Evolutionary conservation across 2,329 filamentous ascomycete species (phyloP).

Genomic region (Daldinia sp.): DNA sequence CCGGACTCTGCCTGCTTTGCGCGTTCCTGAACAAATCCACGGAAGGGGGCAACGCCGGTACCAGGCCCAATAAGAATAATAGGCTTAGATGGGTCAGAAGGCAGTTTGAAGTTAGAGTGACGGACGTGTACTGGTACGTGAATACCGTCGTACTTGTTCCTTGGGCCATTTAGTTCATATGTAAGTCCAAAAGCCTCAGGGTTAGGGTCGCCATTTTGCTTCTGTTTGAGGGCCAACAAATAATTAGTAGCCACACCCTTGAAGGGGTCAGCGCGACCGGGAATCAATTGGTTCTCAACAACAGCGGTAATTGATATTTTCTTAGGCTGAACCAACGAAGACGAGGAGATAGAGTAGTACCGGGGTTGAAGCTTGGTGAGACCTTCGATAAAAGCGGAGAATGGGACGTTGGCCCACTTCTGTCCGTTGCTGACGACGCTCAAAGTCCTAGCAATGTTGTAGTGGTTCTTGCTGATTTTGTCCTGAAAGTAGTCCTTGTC

Average conservation of each 20-base stretch:
- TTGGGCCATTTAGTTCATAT: constrained; percentile 86
- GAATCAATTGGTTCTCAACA: constrained; percentile 82
- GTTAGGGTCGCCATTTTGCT: constrained; percentile 87
- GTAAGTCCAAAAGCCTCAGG: constrained; percentile 85
- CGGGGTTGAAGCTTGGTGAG: constrained; percentile 94
- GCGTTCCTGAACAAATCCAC: constrained; percentile 93
- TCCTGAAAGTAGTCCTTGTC: constrained; percentile 97
- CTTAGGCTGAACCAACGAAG: constrained; percentile 90
- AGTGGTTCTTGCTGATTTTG: constrained; percentile 80
- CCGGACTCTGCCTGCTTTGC: constrained; percentile 83
- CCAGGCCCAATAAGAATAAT: constrained; percentile 96
- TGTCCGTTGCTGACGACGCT: constrained; percentile 74
- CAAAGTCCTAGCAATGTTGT: constrained; percentile 90
- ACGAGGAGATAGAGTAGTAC: constrained; percentile 99
- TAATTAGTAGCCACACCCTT: constrained; percentile 98
- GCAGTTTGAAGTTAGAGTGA: constrained; percentile 99
- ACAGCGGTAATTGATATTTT: constrained; percentile 96
- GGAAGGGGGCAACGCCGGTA: constrained; percentile 96
- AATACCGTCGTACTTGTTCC: constrained; percentile 96
- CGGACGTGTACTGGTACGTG: constrained; percentile 95
- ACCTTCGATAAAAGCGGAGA: constrained; percentile 93
- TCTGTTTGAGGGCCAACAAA: constrained; percentile 91
- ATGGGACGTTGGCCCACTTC: constrained; percentile 85
- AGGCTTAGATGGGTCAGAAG: constrained; percentile 91
- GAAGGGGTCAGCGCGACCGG: constrained; percentile 79